Evolutionary conservation across 192 early-diverging fungal genomes (phyloP).

Genomic region (Umbelopsis sp.): DNA sequence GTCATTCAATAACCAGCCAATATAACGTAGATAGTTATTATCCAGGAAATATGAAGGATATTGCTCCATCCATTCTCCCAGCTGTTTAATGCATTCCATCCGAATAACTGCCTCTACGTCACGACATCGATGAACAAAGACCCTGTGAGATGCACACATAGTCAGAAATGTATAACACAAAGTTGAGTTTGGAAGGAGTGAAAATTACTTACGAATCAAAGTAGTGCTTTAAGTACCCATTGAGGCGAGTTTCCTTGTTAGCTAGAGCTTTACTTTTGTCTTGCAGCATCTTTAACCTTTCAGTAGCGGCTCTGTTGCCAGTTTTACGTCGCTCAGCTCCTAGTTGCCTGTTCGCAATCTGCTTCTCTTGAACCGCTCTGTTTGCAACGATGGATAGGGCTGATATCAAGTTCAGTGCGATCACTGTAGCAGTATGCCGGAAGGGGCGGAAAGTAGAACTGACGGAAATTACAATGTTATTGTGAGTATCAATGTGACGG

Average conservation of each 20-base stretch:
- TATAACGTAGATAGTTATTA: slow-evolving; percentile 74
- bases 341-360: slow-evolving; percentile 71
- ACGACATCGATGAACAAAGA: slow-evolving; percentile 89
- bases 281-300: slow-evolving; percentile 29
- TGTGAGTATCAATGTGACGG: background rate
- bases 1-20: slow-evolving; percentile 90
- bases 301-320: slow-evolving; percentile 13
- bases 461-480: slow-evolving; percentile 10
- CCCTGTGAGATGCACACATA: slow-evolving; percentile 43
- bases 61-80: slow-evolving; percentile 77
- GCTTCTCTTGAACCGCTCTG: slow-evolving; percentile 59
- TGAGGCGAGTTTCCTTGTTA: slow-evolving; percentile 57
- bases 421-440: slow-evolving; percentile 83
- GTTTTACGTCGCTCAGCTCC: slow-evolving; percentile 54
- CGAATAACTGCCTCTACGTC: slow-evolving; percentile 88
- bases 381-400: slow-evolving; percentile 70
- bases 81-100: slow-evolving; percentile 76
- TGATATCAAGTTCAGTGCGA: slow-evolving; percentile 65
- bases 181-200: background rate
- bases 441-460: slow-evolving; percentile 86
- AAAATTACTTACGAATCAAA: slow-evolving; percentile 71
- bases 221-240: slow-evolving; percentile 66
- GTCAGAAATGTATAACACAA: too few species aligned
- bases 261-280: slow-evolving; percentile 47
- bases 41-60: slow-evolving; percentile 76